Base-by-base conservation (phyloP, 179 eudicot species). In the Silene coronaria region DNA sequence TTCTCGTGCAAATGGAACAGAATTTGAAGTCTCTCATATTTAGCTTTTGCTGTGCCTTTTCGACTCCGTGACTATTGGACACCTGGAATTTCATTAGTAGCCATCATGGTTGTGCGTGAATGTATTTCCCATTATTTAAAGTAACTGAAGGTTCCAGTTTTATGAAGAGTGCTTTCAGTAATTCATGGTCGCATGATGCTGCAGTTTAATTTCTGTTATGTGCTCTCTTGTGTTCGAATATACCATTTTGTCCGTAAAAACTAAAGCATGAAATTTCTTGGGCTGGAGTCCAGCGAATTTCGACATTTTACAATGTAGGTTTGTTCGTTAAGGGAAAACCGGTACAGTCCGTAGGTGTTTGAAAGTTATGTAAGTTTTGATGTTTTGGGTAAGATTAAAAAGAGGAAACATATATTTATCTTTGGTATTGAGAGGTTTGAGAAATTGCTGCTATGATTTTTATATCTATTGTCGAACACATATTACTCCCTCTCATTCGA, bases 31-130 rank as follows among this genome's bases (percentile, higher is more conserved):
- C 9, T 22, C 57, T 58, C 36, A 34, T 34, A 27, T 34, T 26
- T 70, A 63, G 69, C 72, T 69, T 69, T 26, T 3, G 46, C 70
- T 67, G 23, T n/a, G n/a, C n/a, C n/a, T n/a, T n/a, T n/a, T n/a
- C n/a, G n/a, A n/a, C n/a, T n/a, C n/a, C n/a, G n/a, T n/a, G n/a
- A n/a, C n/a, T n/a, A n/a, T n/a, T n/a, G n/a, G n/a, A n/a, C n/a
- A n/a, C n/a, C n/a, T n/a, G n/a, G n/a, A n/a, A n/a, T n/a, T n/a
- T n/a, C n/a, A n/a, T n/a, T n/a, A n/a, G n/a, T n/a, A n/a, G n/a
- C n/a, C 46, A 38, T 10, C 46, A 38, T 10, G 46, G 46, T 11
- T 38, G 12, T 38, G 46, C 46, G 46, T 38, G 46, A 51, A 51
- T 19, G 16, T 51, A 13, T 51, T 51, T 51, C 1, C 57, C 57